Evolutionary conservation across 2,329 filamentous ascomycete genomes (phyloP).

Genomic region (Seiridium cupressi): DNA sequence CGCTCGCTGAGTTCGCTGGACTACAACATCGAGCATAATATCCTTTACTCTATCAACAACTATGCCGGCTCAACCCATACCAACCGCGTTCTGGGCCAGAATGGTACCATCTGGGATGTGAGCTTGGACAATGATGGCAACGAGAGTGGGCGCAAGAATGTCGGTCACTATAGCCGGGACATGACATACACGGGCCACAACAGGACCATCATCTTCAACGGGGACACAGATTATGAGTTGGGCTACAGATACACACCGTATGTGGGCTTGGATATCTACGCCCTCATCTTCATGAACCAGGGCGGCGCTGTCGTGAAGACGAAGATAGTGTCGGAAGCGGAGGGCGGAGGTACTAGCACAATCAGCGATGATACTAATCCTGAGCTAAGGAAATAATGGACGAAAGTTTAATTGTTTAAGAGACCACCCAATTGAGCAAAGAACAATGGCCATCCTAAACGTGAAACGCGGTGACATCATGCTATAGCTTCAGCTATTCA

Average conservation of each 20-base stretch:
- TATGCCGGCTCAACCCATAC: conserved; percentile 55
- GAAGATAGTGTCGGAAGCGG: conserved; percentile 49
- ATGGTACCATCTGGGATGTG: conserved; percentile 53
- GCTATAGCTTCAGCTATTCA: too few relatives aligned
- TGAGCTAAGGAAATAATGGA: conserved; percentile 4
- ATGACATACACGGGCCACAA: conserved; percentile 57
- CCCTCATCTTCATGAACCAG: conserved; percentile 46
- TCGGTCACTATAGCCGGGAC: conserved; percentile 48
- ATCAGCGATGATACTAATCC: conserved; percentile 38
- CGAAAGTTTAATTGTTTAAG: neutral
- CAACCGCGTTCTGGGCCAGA: conserved; percentile 54
- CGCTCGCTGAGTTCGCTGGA: conserved; percentile 20
- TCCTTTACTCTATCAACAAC: conserved; percentile 61
- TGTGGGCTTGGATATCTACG: conserved; percentile 40
- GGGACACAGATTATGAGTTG: conserved; percentile 44
- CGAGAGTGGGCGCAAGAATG: conserved; percentile 38
- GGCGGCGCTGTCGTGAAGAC: conserved; percentile 47
- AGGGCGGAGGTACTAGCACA: conserved; percentile 50
- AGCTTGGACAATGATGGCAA: conserved; percentile 52
- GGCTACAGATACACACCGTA: conserved; percentile 55
- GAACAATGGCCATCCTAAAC: neutral
- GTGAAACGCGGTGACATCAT: neutral
- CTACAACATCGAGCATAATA: conserved; percentile 53
- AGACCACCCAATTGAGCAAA: neutral
- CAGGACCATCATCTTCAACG: conserved; percentile 41